phyloP scores from a whole-genome alignment of 1,139 yeast species.

The Hansenula sp. region DNA sequence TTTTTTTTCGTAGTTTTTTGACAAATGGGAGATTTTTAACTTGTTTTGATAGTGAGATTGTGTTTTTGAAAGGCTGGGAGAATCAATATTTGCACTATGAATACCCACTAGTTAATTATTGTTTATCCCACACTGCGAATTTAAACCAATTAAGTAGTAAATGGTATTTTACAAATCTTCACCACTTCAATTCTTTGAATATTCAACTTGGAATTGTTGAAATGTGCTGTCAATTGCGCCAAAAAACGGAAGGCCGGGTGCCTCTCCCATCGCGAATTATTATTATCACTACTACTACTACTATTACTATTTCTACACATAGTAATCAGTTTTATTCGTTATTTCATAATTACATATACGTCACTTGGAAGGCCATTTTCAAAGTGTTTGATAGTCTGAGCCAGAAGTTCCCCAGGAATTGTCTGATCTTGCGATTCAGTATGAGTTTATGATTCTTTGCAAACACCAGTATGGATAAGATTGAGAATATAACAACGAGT shows the following conservation, averaged over 20 bases:
- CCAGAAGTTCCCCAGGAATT: conserved; percentile 3
- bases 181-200: no score
- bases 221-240: no score
- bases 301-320: not conserved
- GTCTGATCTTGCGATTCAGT: conserved; percentile 4
- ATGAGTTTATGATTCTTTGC: conserved; percentile 6
- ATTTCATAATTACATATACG: conserved; percentile 8
- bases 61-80: not conserved
- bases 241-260: no score
- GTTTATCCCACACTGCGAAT: no score
- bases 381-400: conserved; percentile 2
- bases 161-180: no score
- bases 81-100: no score
- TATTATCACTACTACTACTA: no score
- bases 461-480: conserved; percentile 6
- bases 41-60: not conserved
- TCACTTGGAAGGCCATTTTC: conserved; percentile 16
- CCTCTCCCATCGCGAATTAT: no score
- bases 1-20: not conserved
- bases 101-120: no score
- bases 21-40: not conserved
- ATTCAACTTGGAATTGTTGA: no score
- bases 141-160: no score
- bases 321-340: not conserved
- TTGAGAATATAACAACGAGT: conserved; percentile 6